Percentiles rank a stretch among this genome's conserved stretches.
phyloP scores from a whole-genome alignment of 208 protist genomes.

The Trypanosoma theileri region DNA sequence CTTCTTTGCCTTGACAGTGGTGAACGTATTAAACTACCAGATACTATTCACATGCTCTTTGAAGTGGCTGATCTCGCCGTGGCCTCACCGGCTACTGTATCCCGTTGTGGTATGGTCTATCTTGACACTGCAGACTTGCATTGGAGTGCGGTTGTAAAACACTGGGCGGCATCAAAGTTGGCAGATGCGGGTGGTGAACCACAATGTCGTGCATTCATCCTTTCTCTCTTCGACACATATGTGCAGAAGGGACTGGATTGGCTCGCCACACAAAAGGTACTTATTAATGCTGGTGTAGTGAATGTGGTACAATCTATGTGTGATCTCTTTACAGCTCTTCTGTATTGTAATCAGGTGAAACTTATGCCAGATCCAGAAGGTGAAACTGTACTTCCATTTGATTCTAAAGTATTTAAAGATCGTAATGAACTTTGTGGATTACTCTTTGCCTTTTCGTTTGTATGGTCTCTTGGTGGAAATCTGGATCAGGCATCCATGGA shows the following conservation, averaged over 20 bases:
- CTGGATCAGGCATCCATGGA: constrained; percentile 84
- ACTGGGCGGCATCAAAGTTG: constrained; percentile 90
- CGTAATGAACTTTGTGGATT: constrained; percentile 89
- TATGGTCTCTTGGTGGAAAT: constrained; percentile 97
- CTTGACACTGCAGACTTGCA: constrained; percentile 92
- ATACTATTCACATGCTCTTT: constrained; percentile 97
- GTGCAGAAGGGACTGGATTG: constrained; percentile 88
- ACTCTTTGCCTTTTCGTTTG: constrained; percentile 93
- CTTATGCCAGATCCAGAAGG: constrained; percentile 69
- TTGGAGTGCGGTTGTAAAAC: constrained; percentile 87
- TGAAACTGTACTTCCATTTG: constrained; percentile 43
- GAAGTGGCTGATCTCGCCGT: constrained; percentile 97
- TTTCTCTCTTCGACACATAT: constrained; percentile 89
- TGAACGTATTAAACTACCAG: constrained; percentile 96
- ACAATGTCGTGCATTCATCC: constrained; percentile 79
- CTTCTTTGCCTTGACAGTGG: constrained; percentile 97
- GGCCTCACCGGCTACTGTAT: constrained; percentile 98
- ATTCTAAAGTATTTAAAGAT: constrained; percentile 76
- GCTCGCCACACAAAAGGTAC: constrained; percentile 73
- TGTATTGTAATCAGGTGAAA: constrained; percentile 71
- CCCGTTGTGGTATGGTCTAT: constrained; percentile 98
- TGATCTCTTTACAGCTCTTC: constrained; percentile 87
- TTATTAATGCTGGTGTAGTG: constrained; percentile 90
- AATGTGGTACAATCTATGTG: constrained; percentile 94
- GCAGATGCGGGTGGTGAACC: constrained; percentile 45